phyloP scores from a whole-genome alignment of 2,329 filamentous ascomycete genomes.

The Diaporthe ilicicola region DNA sequence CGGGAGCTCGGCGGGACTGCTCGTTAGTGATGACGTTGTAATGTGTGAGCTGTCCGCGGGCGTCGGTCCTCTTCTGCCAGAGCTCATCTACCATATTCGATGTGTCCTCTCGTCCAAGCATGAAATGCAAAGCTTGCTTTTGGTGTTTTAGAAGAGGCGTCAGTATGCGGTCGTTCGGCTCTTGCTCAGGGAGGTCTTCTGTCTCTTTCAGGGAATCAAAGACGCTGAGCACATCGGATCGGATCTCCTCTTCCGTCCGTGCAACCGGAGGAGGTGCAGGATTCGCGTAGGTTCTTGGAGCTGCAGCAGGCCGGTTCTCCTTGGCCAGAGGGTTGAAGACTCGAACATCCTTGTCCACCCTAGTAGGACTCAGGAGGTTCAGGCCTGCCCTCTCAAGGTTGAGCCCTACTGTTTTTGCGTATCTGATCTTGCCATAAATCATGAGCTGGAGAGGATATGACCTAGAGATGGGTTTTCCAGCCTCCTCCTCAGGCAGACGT shows the following conservation, averaged over 20 bases:
- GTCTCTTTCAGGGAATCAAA: slow-evolving; percentile 84
- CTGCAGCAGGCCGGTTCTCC: slow-evolving; percentile 47
- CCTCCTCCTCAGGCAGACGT: slow-evolving; percentile 68
- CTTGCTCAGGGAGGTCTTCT: slow-evolving; percentile 78
- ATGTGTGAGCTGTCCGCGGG: slow-evolving; percentile 68
- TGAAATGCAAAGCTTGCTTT: slow-evolving; percentile 88
- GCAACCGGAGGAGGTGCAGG: slow-evolving; percentile 45
- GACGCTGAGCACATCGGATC: slow-evolving; percentile 83
- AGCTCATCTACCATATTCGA: slow-evolving; percentile 72
- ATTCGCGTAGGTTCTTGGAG: slow-evolving; percentile 41
- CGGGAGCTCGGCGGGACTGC: slow-evolving; percentile 65
- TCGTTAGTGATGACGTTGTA: slow-evolving; percentile 88
- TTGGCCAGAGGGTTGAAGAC: slow-evolving; percentile 80
- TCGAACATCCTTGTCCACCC: slow-evolving; percentile 72
- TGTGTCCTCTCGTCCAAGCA: slow-evolving; percentile 79
- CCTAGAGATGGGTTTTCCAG: slow-evolving; percentile 69
- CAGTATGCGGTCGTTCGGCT: slow-evolving; percentile 68
- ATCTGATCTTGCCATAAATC: slow-evolving; percentile 78
- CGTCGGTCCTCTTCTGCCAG: slow-evolving; percentile 70
- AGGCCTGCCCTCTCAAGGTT: slow-evolving; percentile 73
- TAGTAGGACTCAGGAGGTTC: slow-evolving; percentile 71
- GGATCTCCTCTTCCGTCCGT: slow-evolving; percentile 85
- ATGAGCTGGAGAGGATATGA: slow-evolving; percentile 74
- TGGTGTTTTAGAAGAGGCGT: slow-evolving; percentile 84
- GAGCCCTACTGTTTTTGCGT: slow-evolving; percentile 71